phyloP scores from a whole-genome alignment of 495 filamentous ascomycete genomes.

The Aspergillus sparsus region DNA sequence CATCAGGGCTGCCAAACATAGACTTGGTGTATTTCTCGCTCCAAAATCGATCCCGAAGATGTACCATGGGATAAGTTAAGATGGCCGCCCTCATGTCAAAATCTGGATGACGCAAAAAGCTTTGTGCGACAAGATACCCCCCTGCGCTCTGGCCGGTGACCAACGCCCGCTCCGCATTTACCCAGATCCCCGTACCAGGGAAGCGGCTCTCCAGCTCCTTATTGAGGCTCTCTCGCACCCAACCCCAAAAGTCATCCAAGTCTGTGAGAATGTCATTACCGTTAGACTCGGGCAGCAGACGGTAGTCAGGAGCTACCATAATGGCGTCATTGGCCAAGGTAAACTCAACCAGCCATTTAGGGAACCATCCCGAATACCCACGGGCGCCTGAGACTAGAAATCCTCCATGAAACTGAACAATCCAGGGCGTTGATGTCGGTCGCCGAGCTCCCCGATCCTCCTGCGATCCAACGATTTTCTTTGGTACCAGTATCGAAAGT shows the following conservation, averaged over 20 bases:
- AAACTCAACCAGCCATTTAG: slow-evolving; percentile 25
- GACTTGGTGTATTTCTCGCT: slow-evolving; percentile 20
- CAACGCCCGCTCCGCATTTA: background rate
- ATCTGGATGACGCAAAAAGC: slow-evolving; percentile 20
- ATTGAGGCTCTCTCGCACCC: slow-evolving; percentile 32
- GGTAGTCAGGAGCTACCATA: slow-evolving; percentile 44
- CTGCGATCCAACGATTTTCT: background rate
- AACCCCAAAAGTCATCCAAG: slow-evolving; percentile 46
- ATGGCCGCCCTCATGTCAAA: slow-evolving; percentile 14
- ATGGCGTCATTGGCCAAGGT: slow-evolving; percentile 29
- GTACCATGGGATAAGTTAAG: slow-evolving; percentile 24
- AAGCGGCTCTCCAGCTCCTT: background rate
- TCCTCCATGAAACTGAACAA: slow-evolving; percentile 29
- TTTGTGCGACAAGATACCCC: slow-evolving; percentile 23
- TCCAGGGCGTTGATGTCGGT: slow-evolving; percentile 9
- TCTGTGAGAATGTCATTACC: slow-evolving; percentile 45
- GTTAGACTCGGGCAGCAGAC: slow-evolving; percentile 48
- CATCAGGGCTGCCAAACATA: slow-evolving; percentile 18
- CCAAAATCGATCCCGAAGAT: slow-evolving; percentile 21
- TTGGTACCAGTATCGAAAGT: slow-evolving; percentile 24
- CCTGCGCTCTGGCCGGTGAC: slow-evolving; percentile 7
- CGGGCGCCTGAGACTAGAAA: slow-evolving; percentile 17
- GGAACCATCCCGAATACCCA: slow-evolving; percentile 25
- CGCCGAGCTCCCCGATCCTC: background rate
- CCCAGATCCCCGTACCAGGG: background rate